Percentiles rank a stretch among this genome's conserved stretches.
phyloP scores from a whole-genome alignment of 129 eudicot species.

The Chrysanthemum makinoi region DNA sequence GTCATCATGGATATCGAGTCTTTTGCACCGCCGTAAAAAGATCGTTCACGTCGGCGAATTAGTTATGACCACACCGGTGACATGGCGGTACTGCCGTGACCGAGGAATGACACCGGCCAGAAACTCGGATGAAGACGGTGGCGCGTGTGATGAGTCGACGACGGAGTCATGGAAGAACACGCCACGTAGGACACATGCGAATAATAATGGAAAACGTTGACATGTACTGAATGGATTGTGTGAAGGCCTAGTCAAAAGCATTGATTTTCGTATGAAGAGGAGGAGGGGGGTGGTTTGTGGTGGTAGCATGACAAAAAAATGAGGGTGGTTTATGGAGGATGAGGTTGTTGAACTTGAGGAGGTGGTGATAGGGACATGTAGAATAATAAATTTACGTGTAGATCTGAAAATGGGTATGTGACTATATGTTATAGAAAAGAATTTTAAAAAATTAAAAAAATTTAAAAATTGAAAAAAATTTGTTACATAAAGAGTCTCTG shows the following conservation, averaged over 20 bases:
- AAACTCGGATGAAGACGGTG: constrained; percentile 38
- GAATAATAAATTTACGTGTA: too few relatives aligned
- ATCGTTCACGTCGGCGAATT: constrained; percentile 33
- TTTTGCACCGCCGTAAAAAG: constrained; percentile 39
- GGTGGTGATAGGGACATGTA: too few relatives aligned
- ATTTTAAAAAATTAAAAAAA: too few relatives aligned
- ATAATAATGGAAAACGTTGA: constrained; percentile 19
- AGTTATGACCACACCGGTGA: constrained; percentile 8
- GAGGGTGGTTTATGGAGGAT: too few relatives aligned
- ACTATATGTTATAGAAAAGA: too few relatives aligned
- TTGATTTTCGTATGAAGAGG: constrained; percentile 20
- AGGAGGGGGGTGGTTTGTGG: too few relatives aligned
- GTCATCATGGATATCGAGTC: constrained; percentile 52
- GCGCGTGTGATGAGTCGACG: constrained; percentile 49
- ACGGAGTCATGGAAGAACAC: constrained; percentile 54
- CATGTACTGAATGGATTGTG: constrained; percentile 38
- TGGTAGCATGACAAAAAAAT: too few relatives aligned
- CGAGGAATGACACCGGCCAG: constrained; percentile 77
- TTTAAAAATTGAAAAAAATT: too few relatives aligned
- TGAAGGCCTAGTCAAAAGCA: constrained; percentile 54
- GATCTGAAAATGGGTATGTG: too few relatives aligned
- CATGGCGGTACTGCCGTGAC: constrained; percentile 32
- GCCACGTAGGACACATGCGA: constrained; percentile 43
- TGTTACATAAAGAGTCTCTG: too few relatives aligned
- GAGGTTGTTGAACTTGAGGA: too few relatives aligned